These are phyloP conservation scores for Neurospora crassa DNA, from an alignment of 2,329 filamentous ascomycete species.

Conservation along the genomic window DNA sequence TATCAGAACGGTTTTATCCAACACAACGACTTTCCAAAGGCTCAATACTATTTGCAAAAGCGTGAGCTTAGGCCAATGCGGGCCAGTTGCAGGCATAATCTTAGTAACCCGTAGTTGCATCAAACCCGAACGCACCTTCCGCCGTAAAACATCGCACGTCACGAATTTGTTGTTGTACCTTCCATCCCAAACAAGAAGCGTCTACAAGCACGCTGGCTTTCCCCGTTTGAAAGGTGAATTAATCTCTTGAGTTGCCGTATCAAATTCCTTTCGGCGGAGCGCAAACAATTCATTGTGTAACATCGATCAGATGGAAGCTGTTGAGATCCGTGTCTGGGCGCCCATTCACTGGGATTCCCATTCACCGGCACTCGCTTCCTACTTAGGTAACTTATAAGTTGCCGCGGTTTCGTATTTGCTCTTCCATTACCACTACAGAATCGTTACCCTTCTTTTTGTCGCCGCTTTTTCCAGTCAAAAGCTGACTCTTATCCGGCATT, in stretches of 20 bases:
- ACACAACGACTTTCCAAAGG: background rate
- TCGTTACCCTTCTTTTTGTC: background rate
- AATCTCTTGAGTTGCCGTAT: background rate
- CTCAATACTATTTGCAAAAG: background rate
- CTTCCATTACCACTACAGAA: background rate
- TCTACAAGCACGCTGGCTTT: background rate
- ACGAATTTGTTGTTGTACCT: background rate
- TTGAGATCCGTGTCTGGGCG: background rate
- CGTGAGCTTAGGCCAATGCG: background rate
- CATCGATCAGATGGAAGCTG: background rate
- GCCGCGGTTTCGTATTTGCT: background rate
- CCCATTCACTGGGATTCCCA: background rate
- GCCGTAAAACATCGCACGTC: background rate
- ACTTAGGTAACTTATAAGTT: background rate
- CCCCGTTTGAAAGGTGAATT: background rate
- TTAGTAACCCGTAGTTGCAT: background rate
- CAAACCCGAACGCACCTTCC: background rate
- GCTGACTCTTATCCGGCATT: background rate
- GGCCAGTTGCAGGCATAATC: background rate
- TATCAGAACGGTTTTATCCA: background rate
- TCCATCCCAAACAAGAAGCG: background rate
- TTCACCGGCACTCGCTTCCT: background rate
- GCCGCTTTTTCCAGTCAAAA: background rate
- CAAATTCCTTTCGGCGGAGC: background rate
- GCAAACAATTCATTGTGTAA: background rate